Base-by-base conservation (phyloP, 495 filamentous ascomycete genomes). In the Penicillium odoratum region DNA sequence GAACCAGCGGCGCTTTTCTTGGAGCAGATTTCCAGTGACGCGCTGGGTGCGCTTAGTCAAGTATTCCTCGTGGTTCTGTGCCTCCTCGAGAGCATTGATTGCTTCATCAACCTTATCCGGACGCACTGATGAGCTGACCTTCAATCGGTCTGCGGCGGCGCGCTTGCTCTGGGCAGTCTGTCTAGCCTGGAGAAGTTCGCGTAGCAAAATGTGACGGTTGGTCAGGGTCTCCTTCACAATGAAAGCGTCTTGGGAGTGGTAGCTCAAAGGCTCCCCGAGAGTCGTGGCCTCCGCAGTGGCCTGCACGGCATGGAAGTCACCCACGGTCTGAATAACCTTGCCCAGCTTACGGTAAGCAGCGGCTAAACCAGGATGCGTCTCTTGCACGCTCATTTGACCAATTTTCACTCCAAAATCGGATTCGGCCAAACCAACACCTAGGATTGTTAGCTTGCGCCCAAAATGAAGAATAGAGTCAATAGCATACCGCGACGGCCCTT, bases 221-320 rank as follows among this genome's bases (percentile, higher is more conserved):
- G 95, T 99, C 61, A 99, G 83, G 25, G 93, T 97, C 68, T 99
- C 95, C 74, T 99, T 99, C 61, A 99, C 95, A 67, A 98, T 96
- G 69, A 98, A 94, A 26, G 95, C 91, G 68, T 99, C 94, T 13
- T 88, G 87, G 28, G 92, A 97, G 74, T 99, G 93, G 69, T 99
- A 98, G 59, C 89, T 88, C 51, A 99, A 83, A 7, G 95, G 92
- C 64, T 98, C 95, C 47, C 90, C 91, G 46, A 99, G 81, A 0
- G 93, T 97, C 2, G 93, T 96, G 7, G 95, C 95, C 73, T 99
- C 95, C 15, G 91, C 91, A 9, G 95, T 99, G 33, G 90, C 95
- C 75, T 99, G 95, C 8, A 93, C 93, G n/a, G 93, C 92, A 69
- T 98, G 95, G 63, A 84, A 96, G 70, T 99, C 95, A 54, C 95